Evolutionary conservation across 176 grass and related monocot species (phyloP), one percentile per base, ranked within the genome.

Genomic region (Oryza nivara): DNA sequence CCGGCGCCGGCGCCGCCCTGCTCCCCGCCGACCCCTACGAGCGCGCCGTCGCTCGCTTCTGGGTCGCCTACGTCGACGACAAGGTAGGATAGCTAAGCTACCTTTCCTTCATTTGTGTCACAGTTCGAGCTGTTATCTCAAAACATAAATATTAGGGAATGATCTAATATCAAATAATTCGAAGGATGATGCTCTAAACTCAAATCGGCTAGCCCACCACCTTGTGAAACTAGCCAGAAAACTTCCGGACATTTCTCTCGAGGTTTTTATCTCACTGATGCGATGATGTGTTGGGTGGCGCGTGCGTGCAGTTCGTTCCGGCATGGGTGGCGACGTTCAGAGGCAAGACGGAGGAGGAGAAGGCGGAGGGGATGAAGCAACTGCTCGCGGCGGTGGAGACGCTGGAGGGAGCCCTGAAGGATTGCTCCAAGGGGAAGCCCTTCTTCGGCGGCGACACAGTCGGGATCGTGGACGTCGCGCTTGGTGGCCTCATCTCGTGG

Each of bases 371-470:
- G 47, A 4, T 60, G 67, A 85, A 80, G 49, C 73, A 80, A 30
- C 11, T 83, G 5, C 0, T 78, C 6, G 12, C 12, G 0, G 84
- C 17, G 20, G 76, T 86, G 20, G 64, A 85, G 1, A 52, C 44
- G 16, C 3, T 95, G 23, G 93, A 95, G 30, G 86, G 40, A 16
- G 70, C 83, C 12, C 81, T 89, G 13, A 13, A 22, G 40, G 80
- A 76, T 35, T 72, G 54, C 80, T 87, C 85, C 49, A 69, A 70
- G 78, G 85, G 85, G 3, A 74, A 81, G 64, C 20, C 48, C 11
- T 91, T 87, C 79, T 95, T 95, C 15, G 79, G 88, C 14, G 90
- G 93, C 9, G 83, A 92, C 23, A 64, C 2, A 11, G 86, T 91
- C 5, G 88, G 86, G 3, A 85, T 82, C 58, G 0, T 89, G 3